Evolutionary conservation across 441 rosid genomes (phyloP).

Genomic region (Euphorbia schlechtendalii): DNA sequence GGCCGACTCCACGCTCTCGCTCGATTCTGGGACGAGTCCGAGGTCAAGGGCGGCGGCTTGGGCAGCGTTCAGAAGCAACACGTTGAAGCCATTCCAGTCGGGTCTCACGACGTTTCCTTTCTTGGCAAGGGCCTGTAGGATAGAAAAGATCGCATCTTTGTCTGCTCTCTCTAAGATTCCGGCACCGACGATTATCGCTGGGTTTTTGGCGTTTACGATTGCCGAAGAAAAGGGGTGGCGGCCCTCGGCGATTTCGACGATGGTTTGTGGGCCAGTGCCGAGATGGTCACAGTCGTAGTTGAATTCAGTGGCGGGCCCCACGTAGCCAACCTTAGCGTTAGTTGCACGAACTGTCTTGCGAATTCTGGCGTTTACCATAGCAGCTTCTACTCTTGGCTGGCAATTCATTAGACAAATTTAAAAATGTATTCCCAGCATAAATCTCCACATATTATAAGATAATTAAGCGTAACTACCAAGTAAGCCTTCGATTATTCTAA

Average conservation of each 20-base stretch:
- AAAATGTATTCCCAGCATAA: constrained; percentile 4
- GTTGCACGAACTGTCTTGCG: constrained; percentile 71
- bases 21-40: constrained; percentile 73
- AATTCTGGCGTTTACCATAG: constrained; percentile 92
- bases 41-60: constrained; percentile 98
- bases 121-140: constrained; percentile 61
- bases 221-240: constrained; percentile 60
- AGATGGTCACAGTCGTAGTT: constrained; percentile 80
- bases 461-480: background rate
- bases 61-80: constrained; percentile 76
- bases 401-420: constrained; percentile 22
- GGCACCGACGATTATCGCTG: constrained; percentile 79
- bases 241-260: constrained; percentile 67
- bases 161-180: constrained; percentile 79
- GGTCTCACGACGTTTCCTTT: constrained; percentile 57
- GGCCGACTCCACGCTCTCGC: constrained; percentile 55
- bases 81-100: constrained; percentile 90
- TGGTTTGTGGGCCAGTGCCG: constrained; percentile 77
- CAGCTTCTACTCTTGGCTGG: constrained; percentile 95
- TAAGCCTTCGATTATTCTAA: background rate
- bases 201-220: constrained; percentile 69
- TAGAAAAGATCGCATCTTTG: constrained; percentile 63
- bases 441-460: background rate
- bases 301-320: constrained; percentile 72
- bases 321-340: constrained; percentile 77